Percentiles rank a stretch among this genome's conserved stretches.
Evolutionary conservation across 225 moss, liverwort and hornwort species (phyloP).

Genomic region (Takakia lepidozioides): DNA sequence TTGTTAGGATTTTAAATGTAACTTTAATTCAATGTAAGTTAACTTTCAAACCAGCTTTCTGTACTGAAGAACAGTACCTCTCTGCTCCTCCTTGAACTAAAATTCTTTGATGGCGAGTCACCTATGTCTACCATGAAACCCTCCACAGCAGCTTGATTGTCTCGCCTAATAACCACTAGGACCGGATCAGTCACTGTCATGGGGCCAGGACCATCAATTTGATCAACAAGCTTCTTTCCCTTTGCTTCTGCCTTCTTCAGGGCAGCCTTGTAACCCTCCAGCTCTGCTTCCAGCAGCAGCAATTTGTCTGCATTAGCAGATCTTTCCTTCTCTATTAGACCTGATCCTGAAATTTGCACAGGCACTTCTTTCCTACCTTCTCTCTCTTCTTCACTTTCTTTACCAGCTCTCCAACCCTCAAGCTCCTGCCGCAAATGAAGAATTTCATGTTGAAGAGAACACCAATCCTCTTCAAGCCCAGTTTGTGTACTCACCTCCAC

Average conservation of each 20-base stretch:
- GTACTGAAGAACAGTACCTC: too few species aligned
- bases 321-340: slow-evolving; percentile 39
- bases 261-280: slow-evolving; percentile 40
- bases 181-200: slow-evolving; percentile 41
- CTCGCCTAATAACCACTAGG: slow-evolving; percentile 47
- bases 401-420: too few species aligned
- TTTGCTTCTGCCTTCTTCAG: slow-evolving; percentile 25
- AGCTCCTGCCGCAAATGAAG: too few species aligned
- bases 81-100: slow-evolving; percentile 2
- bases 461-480: too few species aligned
- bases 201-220: slow-evolving; percentile 32
- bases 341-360: too few species aligned
- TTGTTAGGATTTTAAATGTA: too few species aligned
- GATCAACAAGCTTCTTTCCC: slow-evolving; percentile 16
- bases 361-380: too few species aligned
- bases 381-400: too few species aligned
- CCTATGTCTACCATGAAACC: slow-evolving; percentile 64
- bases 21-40: too few species aligned
- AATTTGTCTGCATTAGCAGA: slow-evolving; percentile 36
- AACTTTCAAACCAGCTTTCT: too few species aligned
- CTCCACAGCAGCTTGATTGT: slow-evolving; percentile 32
- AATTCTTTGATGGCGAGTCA: slow-evolving; percentile 52
- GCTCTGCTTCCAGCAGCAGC: slow-evolving; percentile 18
- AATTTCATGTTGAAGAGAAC: too few species aligned
- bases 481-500: too few species aligned